These are phyloP conservation scores for Hemileccinum rubropunctum DNA, from an alignment of 768 basidiomycete species.

Conservation along the genomic window DNA sequence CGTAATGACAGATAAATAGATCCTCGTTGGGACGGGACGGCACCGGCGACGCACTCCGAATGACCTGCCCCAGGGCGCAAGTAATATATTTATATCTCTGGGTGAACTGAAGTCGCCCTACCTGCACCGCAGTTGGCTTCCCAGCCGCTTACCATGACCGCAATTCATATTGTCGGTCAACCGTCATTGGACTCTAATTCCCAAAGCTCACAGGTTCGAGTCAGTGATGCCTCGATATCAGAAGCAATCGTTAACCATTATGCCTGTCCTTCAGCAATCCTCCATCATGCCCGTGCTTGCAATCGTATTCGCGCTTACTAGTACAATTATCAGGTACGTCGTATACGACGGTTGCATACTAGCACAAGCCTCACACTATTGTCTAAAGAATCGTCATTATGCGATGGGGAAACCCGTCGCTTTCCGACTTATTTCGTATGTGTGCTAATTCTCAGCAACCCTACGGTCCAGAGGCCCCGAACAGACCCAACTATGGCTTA, in stretches of 20 bases:
- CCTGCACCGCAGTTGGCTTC: not conserved
- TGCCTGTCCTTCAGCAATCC: conserved; percentile 15
- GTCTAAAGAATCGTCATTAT: conserved; percentile 19
- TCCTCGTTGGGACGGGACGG: no score
- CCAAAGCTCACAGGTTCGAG: conserved; percentile 11
- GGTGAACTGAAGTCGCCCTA: not conserved
- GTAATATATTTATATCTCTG: no score
- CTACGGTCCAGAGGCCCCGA: conserved; percentile 2
- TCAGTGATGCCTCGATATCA: conserved; percentile 7
- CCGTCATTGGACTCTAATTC: not conserved
- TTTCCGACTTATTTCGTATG: conserved; percentile 21
- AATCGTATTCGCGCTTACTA: conserved; percentile 12
- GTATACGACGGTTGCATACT: not conserved
- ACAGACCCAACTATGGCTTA: conserved; percentile 2
- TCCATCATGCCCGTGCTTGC: conserved; percentile 22
- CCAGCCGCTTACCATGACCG: conserved; percentile 5
- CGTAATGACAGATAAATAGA: no score
- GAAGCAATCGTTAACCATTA: not conserved
- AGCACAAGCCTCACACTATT: conserved; percentile 1
- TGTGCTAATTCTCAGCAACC: not conserved
- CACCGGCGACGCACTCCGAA: conserved; percentile 7
- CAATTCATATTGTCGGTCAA: not conserved
- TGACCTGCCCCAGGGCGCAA: not conserved
- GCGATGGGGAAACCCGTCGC: conserved; percentile 18
- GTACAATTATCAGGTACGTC: conserved; percentile 23